These are phyloP conservation scores for Turritis glabra DNA, from an alignment of 345 rosid genomes.

Conservation along the genomic window DNA sequence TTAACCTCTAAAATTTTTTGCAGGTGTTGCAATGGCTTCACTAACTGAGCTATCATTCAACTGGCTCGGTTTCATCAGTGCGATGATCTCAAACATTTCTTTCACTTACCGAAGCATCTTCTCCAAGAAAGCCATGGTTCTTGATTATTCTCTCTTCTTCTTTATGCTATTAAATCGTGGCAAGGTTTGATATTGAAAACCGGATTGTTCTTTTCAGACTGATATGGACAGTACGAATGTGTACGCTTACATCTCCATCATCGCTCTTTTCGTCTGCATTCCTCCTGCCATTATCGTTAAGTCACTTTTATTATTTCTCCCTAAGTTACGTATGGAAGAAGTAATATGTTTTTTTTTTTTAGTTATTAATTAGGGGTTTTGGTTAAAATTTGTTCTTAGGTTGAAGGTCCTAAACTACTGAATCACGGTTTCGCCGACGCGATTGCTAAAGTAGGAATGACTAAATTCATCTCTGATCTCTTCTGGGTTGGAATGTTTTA, in stretches of 20 bases:
- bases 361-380: slow-evolving; percentile 10
- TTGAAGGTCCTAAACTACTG: slow-evolving; percentile 88
- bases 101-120: slow-evolving; percentile 95
- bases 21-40: slow-evolving; percentile 94
- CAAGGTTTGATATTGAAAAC: not conserved
- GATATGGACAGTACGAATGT: slow-evolving; percentile 97
- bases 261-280: slow-evolving; percentile 84
- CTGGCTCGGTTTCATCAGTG: slow-evolving; percentile 95
- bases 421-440: slow-evolving; percentile 78
- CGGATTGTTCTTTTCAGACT: slow-evolving; percentile 49
- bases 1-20: not conserved
- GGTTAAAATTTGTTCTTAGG: slow-evolving; percentile 38
- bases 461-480: slow-evolving; percentile 85
- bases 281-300: slow-evolving; percentile 93
- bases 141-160: slow-evolving; percentile 21
- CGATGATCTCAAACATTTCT: slow-evolving; percentile 94
- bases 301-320: slow-evolving; percentile 17
- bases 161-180: not conserved
- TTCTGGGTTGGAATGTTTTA: slow-evolving; percentile 99
- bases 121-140: slow-evolving; percentile 98
- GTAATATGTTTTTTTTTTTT: not conserved
- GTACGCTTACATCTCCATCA: slow-evolving; percentile 95
- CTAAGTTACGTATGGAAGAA: slow-evolving; percentile 5
- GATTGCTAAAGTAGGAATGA: slow-evolving; percentile 83
- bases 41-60: slow-evolving; percentile 94